A percentile compares a stretch with the other conserved stretches of the same genome.
Evolutionary conservation across 108 stramenopile species (phyloP).

Genomic region (Craspedostauros australis): DNA sequence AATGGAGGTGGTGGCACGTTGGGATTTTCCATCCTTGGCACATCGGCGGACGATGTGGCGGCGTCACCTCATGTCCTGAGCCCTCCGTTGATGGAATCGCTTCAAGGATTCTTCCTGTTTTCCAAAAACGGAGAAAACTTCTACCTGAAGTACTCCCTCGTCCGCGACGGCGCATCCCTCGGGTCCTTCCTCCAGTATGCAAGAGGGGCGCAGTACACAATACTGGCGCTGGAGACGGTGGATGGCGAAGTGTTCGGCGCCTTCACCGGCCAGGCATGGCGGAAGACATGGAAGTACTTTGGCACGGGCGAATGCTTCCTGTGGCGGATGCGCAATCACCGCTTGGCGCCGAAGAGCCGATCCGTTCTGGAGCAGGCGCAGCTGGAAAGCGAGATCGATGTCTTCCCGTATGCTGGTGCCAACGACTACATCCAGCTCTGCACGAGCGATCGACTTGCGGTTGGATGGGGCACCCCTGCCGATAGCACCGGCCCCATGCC

Average conservation of each 20-base stretch:
- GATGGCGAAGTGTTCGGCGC: conserved; percentile 78
- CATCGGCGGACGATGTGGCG: conserved; percentile 44
- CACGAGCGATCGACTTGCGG: conserved; percentile 42
- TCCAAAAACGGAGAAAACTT: conserved; percentile 48
- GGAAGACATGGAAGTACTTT: conserved; percentile 54
- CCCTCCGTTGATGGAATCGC: conserved; percentile 63
- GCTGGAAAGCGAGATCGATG: conserved; percentile 51
- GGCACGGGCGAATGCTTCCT: conserved; percentile 59
- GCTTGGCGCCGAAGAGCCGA: conserved; percentile 16
- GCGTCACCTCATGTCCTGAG: conserved; percentile 57
- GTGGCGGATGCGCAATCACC: conserved; percentile 45
- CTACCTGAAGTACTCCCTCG: conserved; percentile 67
- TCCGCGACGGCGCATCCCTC: conserved; percentile 73
- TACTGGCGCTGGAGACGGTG: conserved; percentile 67
- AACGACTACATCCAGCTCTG: conserved; percentile 67
- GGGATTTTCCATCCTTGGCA: conserved; percentile 68
- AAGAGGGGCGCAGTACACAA: conserved; percentile 37
- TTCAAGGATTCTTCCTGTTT: conserved; percentile 53
- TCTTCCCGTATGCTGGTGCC: conserved; percentile 52
- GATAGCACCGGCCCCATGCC: no score
- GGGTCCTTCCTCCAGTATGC: conserved; percentile 39
- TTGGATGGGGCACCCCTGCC: no score
- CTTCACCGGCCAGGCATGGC: conserved; percentile 57
- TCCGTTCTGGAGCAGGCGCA: conserved; percentile 42
- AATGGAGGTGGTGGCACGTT: conserved; percentile 64